Conservation (phyloP, 176 grass and related monocot species). For the Oryza officinalis region DNA sequence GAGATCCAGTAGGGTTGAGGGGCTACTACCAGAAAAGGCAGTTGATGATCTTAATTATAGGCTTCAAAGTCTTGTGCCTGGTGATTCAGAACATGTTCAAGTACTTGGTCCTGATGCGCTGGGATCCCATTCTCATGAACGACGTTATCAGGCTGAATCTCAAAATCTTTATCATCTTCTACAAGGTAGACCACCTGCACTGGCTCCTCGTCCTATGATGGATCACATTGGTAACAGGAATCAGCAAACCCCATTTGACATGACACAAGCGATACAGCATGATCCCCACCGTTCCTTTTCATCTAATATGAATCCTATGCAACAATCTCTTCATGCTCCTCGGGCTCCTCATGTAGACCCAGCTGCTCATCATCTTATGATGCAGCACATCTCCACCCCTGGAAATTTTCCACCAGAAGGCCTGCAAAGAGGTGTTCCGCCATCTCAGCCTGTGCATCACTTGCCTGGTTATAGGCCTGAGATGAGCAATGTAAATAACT, state of each 20-base stretch:
- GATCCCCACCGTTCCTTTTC: conserved; percentile 56
- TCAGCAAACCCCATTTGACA: conserved; percentile 52
- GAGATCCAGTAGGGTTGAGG: conserved; percentile 55
- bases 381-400: conserved; percentile 62
- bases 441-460: conserved; percentile 68
- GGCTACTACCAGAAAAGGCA: conserved; percentile 40
- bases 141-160: conserved; percentile 42
- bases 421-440: conserved; percentile 62
- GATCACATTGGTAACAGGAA: conserved; percentile 56
- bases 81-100: conserved; percentile 52
- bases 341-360: conserved; percentile 59
- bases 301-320: conserved; percentile 59
- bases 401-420: conserved; percentile 62
- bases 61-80: conserved; percentile 55
- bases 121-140: conserved; percentile 34
- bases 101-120: conserved; percentile 48
- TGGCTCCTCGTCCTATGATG: conserved; percentile 50
- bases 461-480: conserved; percentile 69
- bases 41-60: conserved; percentile 57
- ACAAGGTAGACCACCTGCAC: conserved; percentile 55
- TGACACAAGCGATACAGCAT: conserved; percentile 54
- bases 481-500: conserved; percentile 76
- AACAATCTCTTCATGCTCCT: conserved; percentile 46
- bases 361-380: conserved; percentile 62
- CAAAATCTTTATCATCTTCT: conserved; percentile 63